Evolutionary conservation across 2,329 filamentous ascomycete species (phyloP), one percentile per base, ranked within the genome.

Genomic region (Furcasterigmium furcatum): DNA sequence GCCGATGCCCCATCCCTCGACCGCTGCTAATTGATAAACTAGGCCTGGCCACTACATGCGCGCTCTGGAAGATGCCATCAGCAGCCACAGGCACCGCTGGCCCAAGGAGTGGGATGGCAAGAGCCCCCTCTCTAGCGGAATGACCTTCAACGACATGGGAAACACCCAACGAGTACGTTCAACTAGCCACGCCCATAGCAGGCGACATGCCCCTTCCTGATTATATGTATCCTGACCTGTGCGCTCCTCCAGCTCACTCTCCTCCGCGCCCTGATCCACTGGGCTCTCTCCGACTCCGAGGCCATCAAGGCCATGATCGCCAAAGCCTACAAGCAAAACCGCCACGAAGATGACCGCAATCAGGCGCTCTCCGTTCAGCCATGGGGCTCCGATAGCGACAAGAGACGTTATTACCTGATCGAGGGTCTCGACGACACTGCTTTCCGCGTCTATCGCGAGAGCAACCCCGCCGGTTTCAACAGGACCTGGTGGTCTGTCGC

Each of bases 401-500:
- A 94, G 72, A 84, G 94, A 46, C 84, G 91, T 48, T 99, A 97
- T 67, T 99, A 87, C 72, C 74, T 99, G 40, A 81, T 99, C 51
- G 94, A 99, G 67, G 94, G 94, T 12, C 81, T 89, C 55, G 92
- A 97, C 57, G 91, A 99, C 65, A 97, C 92, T 4, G 80, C 87
- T 51, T 99, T 99, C 66, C 82, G 94, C 51, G 80, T 99, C 38
- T 99, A 99, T 65, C 81, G 94, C 44, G 94, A 99, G 67, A 92
- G 88, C 67, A 95, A 95, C 58, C 87, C 89, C 12, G 83, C 84
- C 5, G 78, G 85, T 25, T 80, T 87, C 38, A 85, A 85, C 50
- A 70, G 82, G 50, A 90, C 88, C 20, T 99, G 94, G 94, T 90
- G 89, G 80, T 96, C 86, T 59, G 84, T 97, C 35, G 94, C 94